Evolutionary conservation across 1,284 basidiomycete species (phyloP).

Genomic region (Cerrena zonata): DNA sequence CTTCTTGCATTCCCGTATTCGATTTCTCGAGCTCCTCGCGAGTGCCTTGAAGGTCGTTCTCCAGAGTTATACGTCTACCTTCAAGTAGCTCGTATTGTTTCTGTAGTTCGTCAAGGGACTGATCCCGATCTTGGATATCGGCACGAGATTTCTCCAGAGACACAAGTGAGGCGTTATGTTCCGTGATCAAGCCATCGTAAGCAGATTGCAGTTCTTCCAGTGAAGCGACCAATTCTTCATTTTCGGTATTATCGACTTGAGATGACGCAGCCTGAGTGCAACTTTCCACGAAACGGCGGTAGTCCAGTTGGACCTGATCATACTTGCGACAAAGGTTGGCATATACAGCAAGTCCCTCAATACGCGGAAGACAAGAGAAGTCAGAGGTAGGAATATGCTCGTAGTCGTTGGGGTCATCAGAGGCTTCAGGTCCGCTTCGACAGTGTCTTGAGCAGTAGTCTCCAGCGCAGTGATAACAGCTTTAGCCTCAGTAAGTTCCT

Average conservation of each 20-base stretch:
- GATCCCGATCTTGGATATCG: not conserved
- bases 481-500: constrained; percentile 5
- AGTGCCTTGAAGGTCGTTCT: not conserved
- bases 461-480: constrained; percentile 7
- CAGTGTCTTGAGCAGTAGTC: constrained; percentile 2
- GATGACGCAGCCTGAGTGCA: constrained; percentile 1
- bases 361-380: constrained; percentile 1
- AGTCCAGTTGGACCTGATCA: constrained; percentile 2
- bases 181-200: not conserved
- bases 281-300: constrained; percentile 7
- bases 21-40: not conserved
- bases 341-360: constrained; percentile 5
- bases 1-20: not conserved
- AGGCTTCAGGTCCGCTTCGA: not conserved
- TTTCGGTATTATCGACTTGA: not conserved
- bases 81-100: not conserved
- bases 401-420: not conserved
- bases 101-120: not conserved
- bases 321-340: constrained; percentile 5
- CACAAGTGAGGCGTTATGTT: not conserved
- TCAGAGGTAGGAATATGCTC: not conserved
- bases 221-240: not conserved
- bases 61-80: not conserved
- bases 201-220: constrained; percentile 1
- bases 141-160: not conserved